Conservation (phyloP, 2,329 filamentous ascomycete genomes). For the Ascochyta pisi region DNA sequence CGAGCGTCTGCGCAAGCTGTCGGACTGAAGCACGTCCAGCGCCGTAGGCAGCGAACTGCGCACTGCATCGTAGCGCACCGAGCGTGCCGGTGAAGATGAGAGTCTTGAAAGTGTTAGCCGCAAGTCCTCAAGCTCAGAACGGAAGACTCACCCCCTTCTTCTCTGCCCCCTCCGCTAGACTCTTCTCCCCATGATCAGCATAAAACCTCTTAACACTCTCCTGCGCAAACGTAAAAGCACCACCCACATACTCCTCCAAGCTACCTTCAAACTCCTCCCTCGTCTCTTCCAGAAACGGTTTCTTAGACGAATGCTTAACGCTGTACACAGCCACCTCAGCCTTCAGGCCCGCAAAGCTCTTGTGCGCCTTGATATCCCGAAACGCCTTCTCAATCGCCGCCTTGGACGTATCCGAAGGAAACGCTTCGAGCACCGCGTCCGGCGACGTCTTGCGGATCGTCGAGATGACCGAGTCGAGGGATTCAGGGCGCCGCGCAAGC, state of each 20-base stretch:
- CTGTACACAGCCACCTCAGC: conserved; percentile 62
- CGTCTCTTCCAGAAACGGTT: conserved; percentile 63
- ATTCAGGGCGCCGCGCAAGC: conserved; percentile 58
- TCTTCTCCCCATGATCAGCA: conserved; percentile 58
- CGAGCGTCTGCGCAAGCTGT: conserved; percentile 63
- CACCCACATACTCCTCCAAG: conserved; percentile 61
- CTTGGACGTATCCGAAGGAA: conserved; percentile 59
- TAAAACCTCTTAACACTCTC: conserved; percentile 61
- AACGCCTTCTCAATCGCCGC: conserved; percentile 58
- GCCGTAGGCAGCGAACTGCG: conserved; percentile 63
- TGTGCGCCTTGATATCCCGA: conserved; percentile 56
- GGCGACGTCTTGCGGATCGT: conserved; percentile 52
- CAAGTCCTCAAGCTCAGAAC: background rate
- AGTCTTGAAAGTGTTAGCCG: conserved; percentile 39
- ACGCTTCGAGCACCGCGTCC: conserved; percentile 58
- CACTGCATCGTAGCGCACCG: conserved; percentile 61
- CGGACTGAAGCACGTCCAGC: conserved; percentile 60
- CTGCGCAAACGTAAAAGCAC: conserved; percentile 63
- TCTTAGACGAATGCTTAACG: conserved; percentile 63
- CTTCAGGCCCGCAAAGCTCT: conserved; percentile 58
- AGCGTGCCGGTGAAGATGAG: conserved; percentile 65
- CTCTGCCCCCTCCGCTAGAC: conserved; percentile 53
- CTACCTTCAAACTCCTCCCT: conserved; percentile 54
- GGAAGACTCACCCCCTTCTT: conserved; percentile 58
- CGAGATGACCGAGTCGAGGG: conserved; percentile 53